phyloP scores from a whole-genome alignment of 495 filamentous ascomycete species.

The Penicillium goetzii region DNA sequence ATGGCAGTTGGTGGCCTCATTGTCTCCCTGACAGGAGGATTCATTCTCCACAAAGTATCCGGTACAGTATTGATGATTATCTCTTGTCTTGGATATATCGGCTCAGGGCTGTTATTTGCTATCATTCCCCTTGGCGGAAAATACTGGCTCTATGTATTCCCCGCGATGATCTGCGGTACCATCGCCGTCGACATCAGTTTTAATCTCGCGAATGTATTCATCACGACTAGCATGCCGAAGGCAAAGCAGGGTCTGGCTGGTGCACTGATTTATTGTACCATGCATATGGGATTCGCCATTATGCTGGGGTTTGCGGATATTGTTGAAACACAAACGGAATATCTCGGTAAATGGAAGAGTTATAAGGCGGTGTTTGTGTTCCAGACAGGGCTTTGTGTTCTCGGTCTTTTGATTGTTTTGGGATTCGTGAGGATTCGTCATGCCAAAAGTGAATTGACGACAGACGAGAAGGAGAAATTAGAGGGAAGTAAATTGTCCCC shows the following conservation, averaged over 20 bases:
- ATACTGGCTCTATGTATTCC: conserved; percentile 77
- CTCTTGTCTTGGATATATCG: conserved; percentile 65
- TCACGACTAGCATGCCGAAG: conserved; percentile 73
- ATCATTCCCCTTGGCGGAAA: conserved; percentile 63
- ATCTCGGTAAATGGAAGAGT: conserved; percentile 48
- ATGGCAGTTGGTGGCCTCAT: conserved; percentile 76
- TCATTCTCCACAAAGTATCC: conserved; percentile 74
- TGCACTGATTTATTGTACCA: conserved; percentile 63
- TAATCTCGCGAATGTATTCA: conserved; percentile 83
- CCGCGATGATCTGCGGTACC: conserved; percentile 80
- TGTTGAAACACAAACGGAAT: conserved; percentile 56
- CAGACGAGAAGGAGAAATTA: conserved; percentile 61
- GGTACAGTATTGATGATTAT: conserved; percentile 74
- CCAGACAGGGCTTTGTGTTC: conserved; percentile 57
- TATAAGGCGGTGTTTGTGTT: conserved; percentile 74
- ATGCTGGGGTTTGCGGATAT: conserved; percentile 78
- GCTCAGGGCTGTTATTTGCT: conserved; percentile 71
- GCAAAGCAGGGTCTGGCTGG: conserved; percentile 77
- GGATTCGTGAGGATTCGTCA: conserved; percentile 66
- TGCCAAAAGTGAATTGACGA: conserved; percentile 70
- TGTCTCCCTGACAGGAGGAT: conserved; percentile 70
- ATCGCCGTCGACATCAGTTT: conserved; percentile 84
- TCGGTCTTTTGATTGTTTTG: conserved; percentile 60
- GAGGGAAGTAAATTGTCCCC: too few relatives aligned
- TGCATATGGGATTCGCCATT: conserved; percentile 80